Evolutionary conservation across 768 basidiomycete genomes (phyloP).

Genomic region (Pleurotus pulmonarius): DNA sequence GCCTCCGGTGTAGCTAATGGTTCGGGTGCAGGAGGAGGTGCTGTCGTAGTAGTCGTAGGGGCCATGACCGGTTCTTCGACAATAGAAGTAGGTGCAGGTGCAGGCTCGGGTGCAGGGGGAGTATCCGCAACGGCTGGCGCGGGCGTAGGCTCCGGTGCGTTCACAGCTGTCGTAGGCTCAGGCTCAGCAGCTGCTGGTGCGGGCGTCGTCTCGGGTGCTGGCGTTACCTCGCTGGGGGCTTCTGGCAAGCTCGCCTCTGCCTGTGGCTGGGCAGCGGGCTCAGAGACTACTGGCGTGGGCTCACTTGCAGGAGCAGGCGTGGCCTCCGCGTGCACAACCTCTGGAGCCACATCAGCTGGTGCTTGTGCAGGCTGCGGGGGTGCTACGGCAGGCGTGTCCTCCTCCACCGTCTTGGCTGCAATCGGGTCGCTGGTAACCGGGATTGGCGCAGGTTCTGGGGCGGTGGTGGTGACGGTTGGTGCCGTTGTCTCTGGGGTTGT

Average conservation of each 20-base stretch:
- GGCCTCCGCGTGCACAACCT: not conserved
- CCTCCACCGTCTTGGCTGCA: no score
- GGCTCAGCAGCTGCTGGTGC: not conserved
- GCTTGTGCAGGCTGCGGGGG: not conserved
- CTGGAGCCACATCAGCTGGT: not conserved
- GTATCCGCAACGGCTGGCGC: constrained; percentile 14
- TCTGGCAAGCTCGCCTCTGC: constrained; percentile 4
- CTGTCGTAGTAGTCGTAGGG: constrained; percentile 5
- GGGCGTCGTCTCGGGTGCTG: constrained; percentile 12
- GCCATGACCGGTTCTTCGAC: no score
- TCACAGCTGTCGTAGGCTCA: not conserved
- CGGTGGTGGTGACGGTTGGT: not conserved
- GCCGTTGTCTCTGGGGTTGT: not conserved
- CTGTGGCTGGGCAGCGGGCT: constrained; percentile 8
- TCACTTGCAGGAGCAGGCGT: not conserved
- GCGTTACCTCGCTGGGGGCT: constrained; percentile 10
- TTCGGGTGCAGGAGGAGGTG: constrained; percentile 11
- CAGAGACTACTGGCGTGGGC: not conserved
- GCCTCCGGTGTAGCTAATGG: constrained; percentile 8
- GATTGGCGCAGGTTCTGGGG: not conserved
- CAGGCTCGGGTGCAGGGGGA: constrained; percentile 12
- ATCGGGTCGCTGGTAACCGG: no score
- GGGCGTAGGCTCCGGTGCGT: constrained; percentile 9
- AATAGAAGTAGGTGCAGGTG: constrained; percentile 9
- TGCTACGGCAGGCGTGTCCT: no score